phyloP scores from a whole-genome alignment of 306 rosid genomes.

The Sphenostylis stenocarpa region DNA sequence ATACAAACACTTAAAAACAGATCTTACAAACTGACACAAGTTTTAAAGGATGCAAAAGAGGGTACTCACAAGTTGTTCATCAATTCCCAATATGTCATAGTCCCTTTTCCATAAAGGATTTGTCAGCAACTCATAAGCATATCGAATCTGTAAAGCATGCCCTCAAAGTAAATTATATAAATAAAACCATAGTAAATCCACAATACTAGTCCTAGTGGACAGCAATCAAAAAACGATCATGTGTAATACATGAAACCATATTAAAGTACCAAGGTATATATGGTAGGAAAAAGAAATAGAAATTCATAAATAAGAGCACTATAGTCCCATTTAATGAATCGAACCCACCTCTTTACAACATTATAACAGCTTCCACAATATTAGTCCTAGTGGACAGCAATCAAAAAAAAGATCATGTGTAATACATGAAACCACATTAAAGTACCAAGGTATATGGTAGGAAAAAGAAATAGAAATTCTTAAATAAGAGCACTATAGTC shows the following conservation, averaged over 20 bases:
- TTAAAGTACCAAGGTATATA: not conserved
- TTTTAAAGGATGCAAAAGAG: conserved; percentile 16
- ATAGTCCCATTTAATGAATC: not conserved
- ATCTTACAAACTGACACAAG: not conserved
- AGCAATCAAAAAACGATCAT: conserved; percentile 1
- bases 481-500: conserved; percentile 5
- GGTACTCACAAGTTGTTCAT: conserved; percentile 75
- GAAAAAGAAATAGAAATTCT: not conserved
- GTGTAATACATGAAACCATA: not conserved
- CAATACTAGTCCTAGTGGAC: conserved; percentile 8
- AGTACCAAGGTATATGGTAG: not conserved
- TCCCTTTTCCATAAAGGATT: conserved; percentile 81
- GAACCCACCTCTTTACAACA: not conserved
- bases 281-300: not conserved
- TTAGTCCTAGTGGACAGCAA: not conserved
- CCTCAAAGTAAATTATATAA: conserved; percentile 3
- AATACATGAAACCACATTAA: not conserved
- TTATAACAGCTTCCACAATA: too few species aligned
- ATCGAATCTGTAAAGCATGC: conserved; percentile 61
- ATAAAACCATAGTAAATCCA: conserved; percentile 20
- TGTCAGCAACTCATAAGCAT: conserved; percentile 89
- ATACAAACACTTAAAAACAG: conserved; percentile 15
- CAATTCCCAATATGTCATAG: conserved; percentile 79
- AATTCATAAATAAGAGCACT: conserved; percentile 18
- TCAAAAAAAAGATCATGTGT: not conserved